Evolutionary conservation across 179 eudicot genomes (phyloP).

Genomic region (Corrigiola litoralis): DNA sequence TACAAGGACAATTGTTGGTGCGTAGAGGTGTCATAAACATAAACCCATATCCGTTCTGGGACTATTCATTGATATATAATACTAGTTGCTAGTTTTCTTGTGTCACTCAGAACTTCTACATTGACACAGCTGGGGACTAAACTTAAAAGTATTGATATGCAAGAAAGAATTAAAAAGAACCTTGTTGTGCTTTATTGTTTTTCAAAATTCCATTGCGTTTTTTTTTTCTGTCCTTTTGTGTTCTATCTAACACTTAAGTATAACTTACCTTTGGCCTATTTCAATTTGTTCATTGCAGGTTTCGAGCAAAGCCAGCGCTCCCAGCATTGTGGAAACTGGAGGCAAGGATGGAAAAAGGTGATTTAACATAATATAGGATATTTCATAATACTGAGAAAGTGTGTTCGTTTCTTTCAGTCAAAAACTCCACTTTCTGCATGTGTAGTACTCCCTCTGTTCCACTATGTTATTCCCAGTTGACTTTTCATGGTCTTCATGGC

Average conservation of each 20-base stretch:
- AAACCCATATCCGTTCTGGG: too few relatives aligned
- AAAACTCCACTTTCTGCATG: too few relatives aligned
- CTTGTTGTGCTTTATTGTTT: too few relatives aligned
- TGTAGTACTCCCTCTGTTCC: too few relatives aligned
- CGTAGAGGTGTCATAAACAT: too few relatives aligned
- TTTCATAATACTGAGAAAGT: not conserved
- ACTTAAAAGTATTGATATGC: too few relatives aligned
- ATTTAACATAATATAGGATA: not conserved
- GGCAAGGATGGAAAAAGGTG: conserved; percentile 50
- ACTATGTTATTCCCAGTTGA: too few relatives aligned
- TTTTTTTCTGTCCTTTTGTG: not conserved
- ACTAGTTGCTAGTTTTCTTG: not conserved
- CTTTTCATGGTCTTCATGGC: too few relatives aligned
- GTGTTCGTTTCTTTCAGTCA: too few relatives aligned
- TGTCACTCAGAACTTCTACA: not conserved
- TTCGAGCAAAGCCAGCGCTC: conserved; percentile 25
- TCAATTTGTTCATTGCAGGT: conserved; percentile 22
- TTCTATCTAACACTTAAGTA: not conserved
- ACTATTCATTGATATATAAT: too few relatives aligned
- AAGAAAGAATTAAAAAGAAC: too few relatives aligned
- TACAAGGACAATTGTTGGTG: too few relatives aligned
- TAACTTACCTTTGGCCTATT: not conserved
- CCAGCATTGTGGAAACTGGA: conserved; percentile 25
- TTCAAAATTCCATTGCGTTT: not conserved
- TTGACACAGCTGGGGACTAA: not conserved